Evolutionary conservation across 768 basidiomycete genomes (phyloP).

Genomic region (Xerocomellus chrysenteron): DNA sequence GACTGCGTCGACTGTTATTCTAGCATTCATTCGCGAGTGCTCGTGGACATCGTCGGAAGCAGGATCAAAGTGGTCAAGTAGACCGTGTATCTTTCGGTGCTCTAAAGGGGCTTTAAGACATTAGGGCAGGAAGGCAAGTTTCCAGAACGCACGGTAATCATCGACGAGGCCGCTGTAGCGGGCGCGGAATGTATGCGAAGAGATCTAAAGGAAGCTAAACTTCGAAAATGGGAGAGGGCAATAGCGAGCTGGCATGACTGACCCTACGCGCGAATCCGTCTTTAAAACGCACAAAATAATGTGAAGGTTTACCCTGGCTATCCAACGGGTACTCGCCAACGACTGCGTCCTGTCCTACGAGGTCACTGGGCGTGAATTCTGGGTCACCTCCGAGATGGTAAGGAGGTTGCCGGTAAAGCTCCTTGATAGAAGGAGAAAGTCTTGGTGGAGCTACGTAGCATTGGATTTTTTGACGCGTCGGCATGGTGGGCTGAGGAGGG

Average conservation of each 20-base stretch:
- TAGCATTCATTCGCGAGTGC: slow-evolving; percentile 49
- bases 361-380: slow-evolving; percentile 29
- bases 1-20: slow-evolving; percentile 31
- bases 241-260: slow-evolving; percentile 13
- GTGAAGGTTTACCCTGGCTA: slow-evolving; percentile 36
- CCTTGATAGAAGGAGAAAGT: slow-evolving; percentile 39
- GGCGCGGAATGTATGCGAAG: slow-evolving; percentile 37
- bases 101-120: slow-evolving; percentile 37
- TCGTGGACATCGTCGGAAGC: slow-evolving; percentile 54
- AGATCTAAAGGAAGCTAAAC: slow-evolving; percentile 38
- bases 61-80: slow-evolving; percentile 58
- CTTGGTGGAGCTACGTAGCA: slow-evolving; percentile 41
- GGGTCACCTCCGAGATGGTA: slow-evolving; percentile 36
- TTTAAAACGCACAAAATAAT: slow-evolving; percentile 60
- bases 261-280: slow-evolving; percentile 63
- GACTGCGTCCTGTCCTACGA: slow-evolving; percentile 39
- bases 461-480: slow-evolving; percentile 8
- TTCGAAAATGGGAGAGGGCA: neutral
- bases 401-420: slow-evolving; percentile 40
- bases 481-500: neutral
- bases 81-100: slow-evolving; percentile 40
- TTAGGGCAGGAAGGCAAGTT: neutral
- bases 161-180: slow-evolving; percentile 47
- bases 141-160: slow-evolving; percentile 49
- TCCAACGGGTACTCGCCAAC: slow-evolving; percentile 52